Conservation (phyloP, 768 basidiomycete genomes). For the Calocera viscosa region DNA sequence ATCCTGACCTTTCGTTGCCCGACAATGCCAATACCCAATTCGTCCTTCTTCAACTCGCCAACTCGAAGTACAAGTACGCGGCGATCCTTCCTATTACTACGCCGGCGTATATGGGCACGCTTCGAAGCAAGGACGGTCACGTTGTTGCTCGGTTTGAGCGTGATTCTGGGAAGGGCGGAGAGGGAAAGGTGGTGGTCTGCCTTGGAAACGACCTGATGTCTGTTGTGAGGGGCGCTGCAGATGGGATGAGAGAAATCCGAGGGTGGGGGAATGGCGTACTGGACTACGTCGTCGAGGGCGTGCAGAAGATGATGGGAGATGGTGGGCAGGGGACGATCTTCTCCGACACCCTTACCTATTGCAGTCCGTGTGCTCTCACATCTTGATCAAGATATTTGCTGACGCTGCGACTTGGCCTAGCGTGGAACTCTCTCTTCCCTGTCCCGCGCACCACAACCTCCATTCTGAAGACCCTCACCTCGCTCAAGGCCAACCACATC, state of each 20-base stretch:
- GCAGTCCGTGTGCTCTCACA: conserved; percentile 9
- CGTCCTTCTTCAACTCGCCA: conserved; percentile 7
- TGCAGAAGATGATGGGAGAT: not conserved
- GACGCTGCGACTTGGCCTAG: not conserved
- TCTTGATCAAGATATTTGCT: too few relatives aligned
- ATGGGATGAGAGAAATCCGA: not conserved
- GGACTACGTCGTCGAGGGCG: conserved; percentile 13
- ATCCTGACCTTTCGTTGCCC: conserved; percentile 1
- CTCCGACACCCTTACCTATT: conserved; percentile 12
- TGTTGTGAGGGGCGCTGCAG: not conserved
- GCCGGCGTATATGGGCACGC: conserved; percentile 12
- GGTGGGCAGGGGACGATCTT: conserved; percentile 1
- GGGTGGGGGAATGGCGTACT: conserved; percentile 2
- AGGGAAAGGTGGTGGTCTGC: not conserved
- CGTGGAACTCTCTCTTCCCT: conserved; percentile 15
- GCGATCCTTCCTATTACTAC: conserved; percentile 13
- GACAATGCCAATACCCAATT: conserved; percentile 13
- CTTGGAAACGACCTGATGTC: conserved; percentile 8
- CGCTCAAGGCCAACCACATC: conserved; percentile 7
- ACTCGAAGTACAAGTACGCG: conserved; percentile 3
- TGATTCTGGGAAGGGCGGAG: conserved; percentile 2
- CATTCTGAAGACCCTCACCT: conserved; percentile 9
- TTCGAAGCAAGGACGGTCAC: conserved; percentile 12
- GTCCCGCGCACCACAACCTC: conserved; percentile 12
- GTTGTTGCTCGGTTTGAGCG: conserved; percentile 12